Evolutionary conservation across 257 asterid species (phyloP).

Genomic region (Solanum boliviense): DNA sequence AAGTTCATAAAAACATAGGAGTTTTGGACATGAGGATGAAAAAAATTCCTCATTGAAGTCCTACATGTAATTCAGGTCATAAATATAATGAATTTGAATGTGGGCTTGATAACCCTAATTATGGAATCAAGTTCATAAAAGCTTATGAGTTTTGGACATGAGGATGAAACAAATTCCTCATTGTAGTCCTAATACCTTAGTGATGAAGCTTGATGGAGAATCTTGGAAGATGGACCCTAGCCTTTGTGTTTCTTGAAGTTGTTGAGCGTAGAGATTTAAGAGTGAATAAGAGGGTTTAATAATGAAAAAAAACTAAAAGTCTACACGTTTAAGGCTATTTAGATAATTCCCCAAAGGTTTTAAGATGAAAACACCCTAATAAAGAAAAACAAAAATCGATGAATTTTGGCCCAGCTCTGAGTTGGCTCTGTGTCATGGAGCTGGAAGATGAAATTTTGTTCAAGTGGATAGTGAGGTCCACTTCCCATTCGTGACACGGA

Average conservation of each 20-base stretch:
- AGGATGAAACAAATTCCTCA: neutral
- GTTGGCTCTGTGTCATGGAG: neutral
- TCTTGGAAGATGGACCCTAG: neutral
- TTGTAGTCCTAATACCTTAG: neutral
- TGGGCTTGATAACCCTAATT: neutral
- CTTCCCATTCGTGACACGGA: neutral
- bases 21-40: neutral
- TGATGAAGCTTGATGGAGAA: neutral
- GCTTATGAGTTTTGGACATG: neutral
- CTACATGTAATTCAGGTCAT: neutral
- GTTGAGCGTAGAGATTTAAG: neutral
- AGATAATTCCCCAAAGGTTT: neutral
- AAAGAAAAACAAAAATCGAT: neutral
- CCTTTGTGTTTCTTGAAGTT: neutral
- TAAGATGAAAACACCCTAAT: no score
- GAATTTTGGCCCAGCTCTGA: neutral
- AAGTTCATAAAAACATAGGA: neutral
- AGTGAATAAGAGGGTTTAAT: neutral
- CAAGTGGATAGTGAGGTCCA: neutral
- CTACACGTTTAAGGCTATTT: neutral
- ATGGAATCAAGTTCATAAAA: neutral
- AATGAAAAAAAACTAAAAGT: no score
- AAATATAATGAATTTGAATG: neutral
- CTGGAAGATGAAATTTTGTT: neutral
- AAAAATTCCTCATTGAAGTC: neutral